Conservation (phyloP, 1,284 basidiomycete genomes). For the Hypsizygus ulmarius region DNA sequence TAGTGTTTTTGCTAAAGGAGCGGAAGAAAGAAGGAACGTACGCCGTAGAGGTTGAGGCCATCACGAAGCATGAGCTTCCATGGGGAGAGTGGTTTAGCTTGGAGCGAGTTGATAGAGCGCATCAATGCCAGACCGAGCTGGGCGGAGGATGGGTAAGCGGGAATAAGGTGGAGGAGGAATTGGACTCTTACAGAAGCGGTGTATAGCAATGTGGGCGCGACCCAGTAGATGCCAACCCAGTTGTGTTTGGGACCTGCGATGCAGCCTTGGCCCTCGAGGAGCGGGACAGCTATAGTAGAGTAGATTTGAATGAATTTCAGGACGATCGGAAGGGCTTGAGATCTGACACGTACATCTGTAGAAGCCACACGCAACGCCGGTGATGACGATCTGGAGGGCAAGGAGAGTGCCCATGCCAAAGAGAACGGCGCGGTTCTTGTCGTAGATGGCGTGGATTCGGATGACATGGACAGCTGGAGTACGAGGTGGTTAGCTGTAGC, state of each 20-base stretch:
- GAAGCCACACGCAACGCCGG: slow-evolving; percentile 71
- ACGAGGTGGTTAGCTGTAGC: background rate
- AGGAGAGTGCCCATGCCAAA: slow-evolving; percentile 55
- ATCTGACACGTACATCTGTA: slow-evolving; percentile 51
- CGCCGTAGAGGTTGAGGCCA: slow-evolving; percentile 77
- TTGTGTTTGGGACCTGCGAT: slow-evolving; percentile 74
- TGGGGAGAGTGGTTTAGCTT: slow-evolving; percentile 52
- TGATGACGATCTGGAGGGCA: slow-evolving; percentile 64
- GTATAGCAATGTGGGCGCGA: slow-evolving; percentile 70
- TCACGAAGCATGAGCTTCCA: slow-evolving; percentile 88
- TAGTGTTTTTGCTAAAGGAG: background rate
- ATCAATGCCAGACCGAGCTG: slow-evolving; percentile 62
- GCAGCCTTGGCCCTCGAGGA: slow-evolving; percentile 70
- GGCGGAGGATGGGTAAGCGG: slow-evolving; percentile 7
- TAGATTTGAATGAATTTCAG: slow-evolving; percentile 8
- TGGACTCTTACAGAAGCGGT: slow-evolving; percentile 51
- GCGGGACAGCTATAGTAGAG: slow-evolving; percentile 54
- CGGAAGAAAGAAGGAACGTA: slow-evolving; percentile 28
- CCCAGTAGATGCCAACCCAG: slow-evolving; percentile 84
- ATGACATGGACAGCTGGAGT: slow-evolving; percentile 62
- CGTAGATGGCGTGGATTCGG: slow-evolving; percentile 75
- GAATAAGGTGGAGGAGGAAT: slow-evolving; percentile 2
- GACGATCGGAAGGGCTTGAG: slow-evolving; percentile 1
- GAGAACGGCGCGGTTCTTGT: slow-evolving; percentile 56
- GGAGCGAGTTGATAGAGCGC: slow-evolving; percentile 62